Evolutionary conservation across 2,329 filamentous ascomycete genomes (phyloP).

Genomic region (Phaeophleospora eucalypticola): DNA sequence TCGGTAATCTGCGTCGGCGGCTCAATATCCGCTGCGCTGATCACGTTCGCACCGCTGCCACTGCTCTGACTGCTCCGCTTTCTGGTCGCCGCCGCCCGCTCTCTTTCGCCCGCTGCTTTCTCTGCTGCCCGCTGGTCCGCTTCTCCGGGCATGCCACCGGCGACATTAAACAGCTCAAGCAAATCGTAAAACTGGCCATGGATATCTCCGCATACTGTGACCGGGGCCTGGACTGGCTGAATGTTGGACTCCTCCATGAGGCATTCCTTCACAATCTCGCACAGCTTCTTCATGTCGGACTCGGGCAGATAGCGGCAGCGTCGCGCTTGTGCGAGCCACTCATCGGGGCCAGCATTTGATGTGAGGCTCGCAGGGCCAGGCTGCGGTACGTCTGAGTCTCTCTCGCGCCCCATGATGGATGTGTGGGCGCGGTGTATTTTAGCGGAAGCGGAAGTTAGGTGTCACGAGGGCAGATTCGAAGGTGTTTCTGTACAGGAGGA

Average conservation of each 20-base stretch:
- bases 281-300: conserved; percentile 95
- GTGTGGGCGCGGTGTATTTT: not conserved
- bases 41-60: conserved; percentile 49
- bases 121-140: conserved; percentile 28
- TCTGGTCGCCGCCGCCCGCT: conserved; percentile 12
- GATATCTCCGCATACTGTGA: conserved; percentile 96
- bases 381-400: conserved; percentile 65
- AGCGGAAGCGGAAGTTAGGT: not conserved
- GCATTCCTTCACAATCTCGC: conserved; percentile 97
- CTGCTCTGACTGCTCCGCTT: conserved; percentile 22
- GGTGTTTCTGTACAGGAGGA: not conserved
- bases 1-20: conserved; percentile 85
- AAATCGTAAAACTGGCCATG: conserved; percentile 99
- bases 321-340: conserved; percentile 96
- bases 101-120: conserved; percentile 17
- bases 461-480: conserved; percentile 15
- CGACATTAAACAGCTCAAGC: conserved; percentile 92
- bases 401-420: conserved; percentile 44
- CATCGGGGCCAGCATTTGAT: conserved; percentile 80
- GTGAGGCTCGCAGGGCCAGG: conserved; percentile 84
- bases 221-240: conserved; percentile 92
- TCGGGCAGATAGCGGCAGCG: conserved; percentile 97
- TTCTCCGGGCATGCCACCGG: conserved; percentile 92
- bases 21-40: conserved; percentile 87
- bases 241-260: conserved; percentile 99